phyloP scores from a whole-genome alignment of 2,329 filamentous ascomycete genomes.

The Orbilia blumenaviensis region DNA sequence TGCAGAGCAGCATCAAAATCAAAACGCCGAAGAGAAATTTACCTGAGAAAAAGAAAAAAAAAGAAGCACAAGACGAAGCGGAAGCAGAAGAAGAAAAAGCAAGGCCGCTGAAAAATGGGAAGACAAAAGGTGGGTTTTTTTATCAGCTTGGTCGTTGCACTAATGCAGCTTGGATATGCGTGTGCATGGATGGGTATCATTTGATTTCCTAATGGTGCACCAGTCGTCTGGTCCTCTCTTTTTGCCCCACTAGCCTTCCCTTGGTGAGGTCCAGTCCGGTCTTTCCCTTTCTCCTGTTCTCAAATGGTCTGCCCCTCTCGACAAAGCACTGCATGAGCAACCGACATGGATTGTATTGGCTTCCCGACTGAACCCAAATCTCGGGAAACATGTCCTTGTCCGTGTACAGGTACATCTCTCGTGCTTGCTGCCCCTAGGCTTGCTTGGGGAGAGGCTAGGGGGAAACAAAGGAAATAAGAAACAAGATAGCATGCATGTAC shows the following conservation, averaged over 20 bases:
- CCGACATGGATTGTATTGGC: constrained; percentile 43
- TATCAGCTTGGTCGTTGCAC: constrained; percentile 49
- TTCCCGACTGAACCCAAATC: constrained; percentile 52
- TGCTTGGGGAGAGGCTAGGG: constrained; percentile 7
- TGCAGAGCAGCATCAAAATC: constrained; percentile 45
- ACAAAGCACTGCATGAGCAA: constrained; percentile 16
- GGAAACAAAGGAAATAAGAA: constrained; percentile 20
- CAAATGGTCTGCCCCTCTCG: constrained; percentile 30
- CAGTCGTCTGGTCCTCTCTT: constrained; percentile 39
- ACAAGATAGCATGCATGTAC: constrained; percentile 6
- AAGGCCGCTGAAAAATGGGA: constrained; percentile 10
- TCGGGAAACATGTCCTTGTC: constrained; percentile 44
- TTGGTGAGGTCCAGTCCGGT: constrained; percentile 26
- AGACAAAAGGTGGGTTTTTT: neutral
- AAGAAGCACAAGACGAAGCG: neutral
- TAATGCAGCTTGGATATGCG: constrained; percentile 45
- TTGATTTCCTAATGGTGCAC: constrained; percentile 36
- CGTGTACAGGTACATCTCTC: neutral
- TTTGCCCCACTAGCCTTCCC: constrained; percentile 45
- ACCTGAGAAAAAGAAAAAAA: neutral
- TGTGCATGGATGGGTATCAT: constrained; percentile 49
- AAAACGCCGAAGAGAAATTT: constrained; percentile 49
- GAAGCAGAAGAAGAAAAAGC: neutral
- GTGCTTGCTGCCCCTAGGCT: constrained; percentile 6
- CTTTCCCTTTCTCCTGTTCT: constrained; percentile 3